Base-by-base conservation (phyloP, 169 alveolate species). In the Sarcocystis neurona region DNA sequence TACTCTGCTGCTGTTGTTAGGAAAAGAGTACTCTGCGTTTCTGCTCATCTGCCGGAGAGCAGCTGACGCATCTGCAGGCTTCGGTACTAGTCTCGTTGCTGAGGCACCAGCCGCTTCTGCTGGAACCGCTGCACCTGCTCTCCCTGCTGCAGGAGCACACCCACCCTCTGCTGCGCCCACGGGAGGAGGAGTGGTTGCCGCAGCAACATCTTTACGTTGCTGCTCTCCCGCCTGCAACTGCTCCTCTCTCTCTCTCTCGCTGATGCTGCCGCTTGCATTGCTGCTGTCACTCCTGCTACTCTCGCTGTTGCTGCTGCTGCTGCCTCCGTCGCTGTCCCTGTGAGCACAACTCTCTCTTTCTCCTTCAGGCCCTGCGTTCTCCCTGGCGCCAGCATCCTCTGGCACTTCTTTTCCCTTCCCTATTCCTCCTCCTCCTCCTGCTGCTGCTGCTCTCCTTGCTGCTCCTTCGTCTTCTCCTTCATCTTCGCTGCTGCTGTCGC, bases 251-350 rank as follows among this genome's bases (percentile, higher is more conserved):
- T 20, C 23, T 39, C 79, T 79, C 70, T 5, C 56, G 87, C 15
- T 50, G 72, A 50, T 50, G 75, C 84, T 39, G 60, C n/a, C n/a
- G n/a, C 20, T 10, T 10, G 63, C n/a, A 10, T 10, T 10, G 63
- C 10, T 10, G 77, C 39, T 6, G 77, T 23, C 32, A 23, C 77
- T 10, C 77, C 32, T 12, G 77, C 77, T 15, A n/a, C 12, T 27
- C 10, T 46, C 48, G 27, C 70, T 15, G 70, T 70, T 6, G 47
- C 66, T n/a, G 70, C 85, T 41, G 85, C 77, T 53, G 50, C 85
- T 43, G 56, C 68, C 5, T 23, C 82, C 48, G 30, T 34, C 27
- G 53, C 56, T 74, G 53, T 34, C 2, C 58, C 82, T 10, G 70
- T n/a, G n/a, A n/a, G n/a, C 75, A 37, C 6, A n/a, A 4, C 8